These are phyloP conservation scores for Raphidocelis subcapitata DNA, from an alignment of 139 green algal genomes.

Conservation along the genomic window DNA sequence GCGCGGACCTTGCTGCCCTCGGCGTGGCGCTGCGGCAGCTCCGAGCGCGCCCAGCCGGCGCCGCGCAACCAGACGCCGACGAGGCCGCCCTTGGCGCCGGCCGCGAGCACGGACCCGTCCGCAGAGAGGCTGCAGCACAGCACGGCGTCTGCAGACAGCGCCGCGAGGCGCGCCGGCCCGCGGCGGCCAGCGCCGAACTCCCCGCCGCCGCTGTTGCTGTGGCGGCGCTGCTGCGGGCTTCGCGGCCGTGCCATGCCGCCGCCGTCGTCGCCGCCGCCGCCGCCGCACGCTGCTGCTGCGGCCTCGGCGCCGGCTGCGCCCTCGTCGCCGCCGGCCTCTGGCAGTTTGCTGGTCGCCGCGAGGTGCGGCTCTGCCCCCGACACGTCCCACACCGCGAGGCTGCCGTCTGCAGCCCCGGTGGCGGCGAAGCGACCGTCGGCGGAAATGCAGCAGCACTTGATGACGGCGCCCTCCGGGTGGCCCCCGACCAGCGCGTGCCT, in stretches of 20 bases:
- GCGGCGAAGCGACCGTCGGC: slow-evolving; percentile 2
- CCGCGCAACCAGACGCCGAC: neutral
- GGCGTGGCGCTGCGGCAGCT: slow-evolving; percentile 13
- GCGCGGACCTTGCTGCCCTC: slow-evolving; percentile 24
- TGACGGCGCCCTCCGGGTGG: slow-evolving; percentile 1
- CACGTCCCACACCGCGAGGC: slow-evolving; percentile 17
- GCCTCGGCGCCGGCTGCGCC: neutral
- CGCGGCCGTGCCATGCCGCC: neutral
- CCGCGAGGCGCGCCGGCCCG: neutral
- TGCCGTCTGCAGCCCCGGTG: slow-evolving; percentile 9
- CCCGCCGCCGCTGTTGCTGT: neutral
- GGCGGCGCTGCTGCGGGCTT: neutral
- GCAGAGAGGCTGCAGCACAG: neutral
- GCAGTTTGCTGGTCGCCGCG: neutral
- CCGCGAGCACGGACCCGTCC: slow-evolving; percentile 7
- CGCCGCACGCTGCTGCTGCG: slow-evolving; percentile 4
- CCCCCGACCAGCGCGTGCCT: neutral
- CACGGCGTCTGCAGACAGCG: neutral
- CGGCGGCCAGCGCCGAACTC: neutral
- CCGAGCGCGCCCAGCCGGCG: neutral
- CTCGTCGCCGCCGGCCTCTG: neutral
- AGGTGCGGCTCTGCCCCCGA: neutral
- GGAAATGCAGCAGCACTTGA: slow-evolving; percentile 26
- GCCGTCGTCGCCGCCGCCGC: neutral
- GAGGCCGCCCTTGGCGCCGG: slow-evolving; percentile 11